These are phyloP conservation scores for Iberis amara DNA, from an alignment of 441 rosid species.

Conservation along the genomic window DNA sequence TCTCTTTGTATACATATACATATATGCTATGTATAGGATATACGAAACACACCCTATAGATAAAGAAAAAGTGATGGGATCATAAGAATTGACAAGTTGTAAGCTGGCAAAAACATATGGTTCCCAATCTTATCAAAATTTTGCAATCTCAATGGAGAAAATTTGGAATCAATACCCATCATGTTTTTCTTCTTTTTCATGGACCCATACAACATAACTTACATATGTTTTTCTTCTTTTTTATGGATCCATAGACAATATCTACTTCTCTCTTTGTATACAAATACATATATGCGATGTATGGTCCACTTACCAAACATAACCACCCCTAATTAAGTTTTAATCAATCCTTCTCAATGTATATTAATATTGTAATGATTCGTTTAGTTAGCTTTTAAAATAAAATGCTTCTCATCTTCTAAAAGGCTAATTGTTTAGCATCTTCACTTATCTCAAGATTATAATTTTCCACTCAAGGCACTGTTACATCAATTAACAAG, in stretches of 20 bases:
- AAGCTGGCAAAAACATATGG: background rate
- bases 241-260: too few relatives aligned
- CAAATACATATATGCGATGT: slow-evolving; percentile 9
- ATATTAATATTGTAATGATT: slow-evolving; percentile 15
- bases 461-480: too few relatives aligned
- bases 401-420: slow-evolving; percentile 19
- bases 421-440: slow-evolving; percentile 16
- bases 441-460: background rate
- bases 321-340: slow-evolving; percentile 14
- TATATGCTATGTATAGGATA: too few relatives aligned
- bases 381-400: slow-evolving; percentile 18
- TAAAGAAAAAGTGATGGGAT: too few relatives aligned
- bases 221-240: slow-evolving; percentile 2
- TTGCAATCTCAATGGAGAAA: slow-evolving; percentile 25
- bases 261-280: background rate
- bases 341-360: slow-evolving; percentile 1
- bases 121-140: slow-evolving; percentile 29
- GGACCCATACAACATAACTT: slow-evolving; percentile 29
- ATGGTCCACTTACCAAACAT: slow-evolving; percentile 28
- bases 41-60: too few relatives aligned
- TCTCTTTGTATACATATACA: too few relatives aligned
- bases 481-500: too few relatives aligned
- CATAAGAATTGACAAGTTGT: too few relatives aligned
- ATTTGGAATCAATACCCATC: slow-evolving; percentile 30
- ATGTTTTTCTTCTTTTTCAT: slow-evolving; percentile 25